Evolutionary conservation across 257 asterid genomes (phyloP).

Genomic region (Ehretia macrophylla): DNA sequence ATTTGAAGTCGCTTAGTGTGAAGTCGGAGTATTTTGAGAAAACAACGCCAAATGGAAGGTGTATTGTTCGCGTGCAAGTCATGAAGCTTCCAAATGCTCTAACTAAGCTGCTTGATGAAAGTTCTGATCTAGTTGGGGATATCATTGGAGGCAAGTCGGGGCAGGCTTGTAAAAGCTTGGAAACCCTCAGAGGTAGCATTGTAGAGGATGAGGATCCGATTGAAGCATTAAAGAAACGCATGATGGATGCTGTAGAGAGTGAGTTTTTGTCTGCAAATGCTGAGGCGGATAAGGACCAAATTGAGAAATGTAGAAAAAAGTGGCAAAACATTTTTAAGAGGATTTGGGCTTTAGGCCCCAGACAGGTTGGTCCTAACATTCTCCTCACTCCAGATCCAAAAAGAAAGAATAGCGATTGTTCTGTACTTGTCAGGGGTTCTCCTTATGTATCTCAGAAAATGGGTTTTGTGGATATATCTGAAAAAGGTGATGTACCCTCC

Average conservation of each 20-base stretch:
- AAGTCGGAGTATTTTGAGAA: conserved; percentile 69
- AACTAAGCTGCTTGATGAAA: conserved; percentile 75
- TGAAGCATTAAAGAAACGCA: conserved; percentile 64
- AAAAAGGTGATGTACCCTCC: conserved; percentile 17
- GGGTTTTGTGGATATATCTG: conserved; percentile 42
- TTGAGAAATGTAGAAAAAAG: conserved; percentile 41
- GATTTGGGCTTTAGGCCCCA: conserved; percentile 95
- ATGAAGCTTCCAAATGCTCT: conserved; percentile 78
- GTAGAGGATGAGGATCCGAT: conserved; percentile 69
- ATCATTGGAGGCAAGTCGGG: conserved; percentile 70
- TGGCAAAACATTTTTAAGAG: conserved; percentile 65
- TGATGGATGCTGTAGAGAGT: conserved; percentile 69
- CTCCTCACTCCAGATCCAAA: conserved; percentile 54
- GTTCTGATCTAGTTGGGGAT: conserved; percentile 68
- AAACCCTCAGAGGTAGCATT: conserved; percentile 49
- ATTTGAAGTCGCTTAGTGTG: conserved; percentile 48
- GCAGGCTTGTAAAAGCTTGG: conserved; percentile 58
- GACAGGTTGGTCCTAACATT: conserved; percentile 86
- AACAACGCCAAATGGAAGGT: conserved; percentile 78
- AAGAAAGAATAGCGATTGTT: conserved; percentile 32
- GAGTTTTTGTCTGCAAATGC: conserved; percentile 34
- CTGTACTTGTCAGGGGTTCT: conserved; percentile 62
- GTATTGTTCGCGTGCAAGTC: conserved; percentile 77
- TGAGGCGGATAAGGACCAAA: conserved; percentile 50
- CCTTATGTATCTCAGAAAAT: conserved; percentile 66